Evolutionary conservation across 768 basidiomycete genomes (phyloP).

Genomic region (Russula dissimulans): DNA sequence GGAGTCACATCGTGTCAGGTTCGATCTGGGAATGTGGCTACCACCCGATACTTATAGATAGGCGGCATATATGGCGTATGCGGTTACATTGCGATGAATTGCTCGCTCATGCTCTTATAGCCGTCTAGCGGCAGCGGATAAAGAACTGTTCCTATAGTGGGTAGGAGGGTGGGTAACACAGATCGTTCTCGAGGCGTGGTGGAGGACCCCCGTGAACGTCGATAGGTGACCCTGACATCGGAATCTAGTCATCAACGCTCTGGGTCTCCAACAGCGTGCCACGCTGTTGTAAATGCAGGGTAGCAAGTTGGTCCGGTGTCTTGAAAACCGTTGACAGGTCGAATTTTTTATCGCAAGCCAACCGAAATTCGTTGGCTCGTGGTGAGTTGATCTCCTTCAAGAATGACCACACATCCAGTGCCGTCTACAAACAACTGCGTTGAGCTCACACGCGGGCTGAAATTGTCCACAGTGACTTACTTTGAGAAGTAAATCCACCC

Average conservation of each 20-base stretch:
- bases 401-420: conserved; percentile 39
- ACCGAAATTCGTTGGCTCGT: conserved; percentile 53
- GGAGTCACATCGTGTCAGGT: not conserved
- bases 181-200: not conserved
- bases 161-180: not conserved
- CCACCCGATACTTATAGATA: not conserved
- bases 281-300: conserved; percentile 25
- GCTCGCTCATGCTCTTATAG: not conserved
- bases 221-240: not conserved
- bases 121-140: not conserved
- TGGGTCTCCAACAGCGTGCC: conserved; percentile 8
- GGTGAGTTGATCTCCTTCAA: conserved; percentile 41
- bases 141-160: not conserved
- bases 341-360: conserved; percentile 45
- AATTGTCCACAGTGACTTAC: conserved; percentile 27
- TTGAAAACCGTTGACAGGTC: conserved; percentile 61
- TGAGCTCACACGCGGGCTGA: not conserved
- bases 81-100: not conserved
- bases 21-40: not conserved
- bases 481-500: conserved; percentile 37
- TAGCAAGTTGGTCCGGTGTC: conserved; percentile 39
- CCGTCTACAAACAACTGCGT: conserved; percentile 35
- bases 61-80: not conserved
- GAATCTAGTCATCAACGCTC: conserved; percentile 8
- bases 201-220: not conserved